Conservation (phyloP, 306 rosid species). For the Gleditsia sinensis region DNA sequence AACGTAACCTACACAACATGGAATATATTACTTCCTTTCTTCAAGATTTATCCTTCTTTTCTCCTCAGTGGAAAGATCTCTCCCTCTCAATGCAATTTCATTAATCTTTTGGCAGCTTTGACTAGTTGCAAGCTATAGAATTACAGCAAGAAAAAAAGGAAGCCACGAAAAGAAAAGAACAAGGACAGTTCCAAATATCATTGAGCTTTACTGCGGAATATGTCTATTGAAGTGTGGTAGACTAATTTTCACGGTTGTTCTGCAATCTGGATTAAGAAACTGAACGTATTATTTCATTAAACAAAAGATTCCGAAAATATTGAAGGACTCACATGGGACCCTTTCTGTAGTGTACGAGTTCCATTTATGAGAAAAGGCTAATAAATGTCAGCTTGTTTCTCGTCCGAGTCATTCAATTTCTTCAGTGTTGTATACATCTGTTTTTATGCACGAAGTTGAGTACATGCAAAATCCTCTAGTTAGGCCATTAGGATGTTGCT, state of each 20-base stretch:
- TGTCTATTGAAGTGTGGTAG: too few relatives aligned
- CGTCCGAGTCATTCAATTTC: neutral
- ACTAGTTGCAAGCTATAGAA: constrained; percentile 28
- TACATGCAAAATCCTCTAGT: neutral
- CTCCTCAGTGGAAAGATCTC: neutral
- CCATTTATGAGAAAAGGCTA: neutral
- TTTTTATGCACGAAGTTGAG: neutral
- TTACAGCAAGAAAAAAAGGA: constrained; percentile 31
- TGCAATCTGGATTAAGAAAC: neutral
- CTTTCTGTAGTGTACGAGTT: neutral
- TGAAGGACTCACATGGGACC: neutral
- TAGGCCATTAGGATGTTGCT: neutral
- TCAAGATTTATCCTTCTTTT: too few relatives aligned
- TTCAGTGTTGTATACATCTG: neutral
- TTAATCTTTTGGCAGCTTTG: constrained; percentile 38
- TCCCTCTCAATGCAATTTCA: constrained; percentile 29
- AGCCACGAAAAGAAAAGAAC: constrained; percentile 22
- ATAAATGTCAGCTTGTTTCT: neutral
- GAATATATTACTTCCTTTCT: too few relatives aligned
- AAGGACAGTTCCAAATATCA: neutral
- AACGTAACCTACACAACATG: too few relatives aligned
- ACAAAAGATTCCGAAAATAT: neutral
- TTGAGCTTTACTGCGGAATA: neutral
- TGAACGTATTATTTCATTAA: neutral
- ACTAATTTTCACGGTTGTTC: neutral